Conservation (phyloP, 169 alveolate genomes). For the Plasmodium gaboni region DNA sequence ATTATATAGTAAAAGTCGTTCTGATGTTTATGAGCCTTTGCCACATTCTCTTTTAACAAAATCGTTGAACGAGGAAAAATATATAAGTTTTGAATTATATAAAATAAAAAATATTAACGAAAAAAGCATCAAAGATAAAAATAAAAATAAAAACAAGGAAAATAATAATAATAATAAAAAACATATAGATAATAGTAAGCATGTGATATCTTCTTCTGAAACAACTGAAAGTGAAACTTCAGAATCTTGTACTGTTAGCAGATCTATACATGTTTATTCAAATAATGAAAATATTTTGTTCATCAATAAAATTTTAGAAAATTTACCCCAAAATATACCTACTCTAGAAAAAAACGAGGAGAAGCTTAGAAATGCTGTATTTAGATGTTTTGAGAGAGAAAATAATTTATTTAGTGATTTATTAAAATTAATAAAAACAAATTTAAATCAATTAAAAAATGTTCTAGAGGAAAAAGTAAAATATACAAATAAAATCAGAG, state of each 20-base stretch:
- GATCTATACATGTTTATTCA: slow-evolving; percentile 52
- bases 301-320: slow-evolving; percentile 75
- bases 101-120: background rate
- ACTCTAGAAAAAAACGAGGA: slow-evolving; percentile 85
- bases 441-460: slow-evolving; percentile 71
- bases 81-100: slow-evolving; percentile 5
- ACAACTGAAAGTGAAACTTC: slow-evolving; percentile 13
- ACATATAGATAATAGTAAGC: background rate
- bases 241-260: slow-evolving; percentile 24
- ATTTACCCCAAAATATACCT: slow-evolving; percentile 87
- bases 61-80: slow-evolving; percentile 24
- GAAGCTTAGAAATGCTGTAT: slow-evolving; percentile 93
- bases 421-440: slow-evolving; percentile 36
- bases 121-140: slow-evolving; percentile 9
- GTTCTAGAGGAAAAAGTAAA: slow-evolving; percentile 70
- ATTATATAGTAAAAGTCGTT: slow-evolving; percentile 54
- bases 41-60: slow-evolving; percentile 43
- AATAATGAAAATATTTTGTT: slow-evolving; percentile 81
- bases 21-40: slow-evolving; percentile 70
- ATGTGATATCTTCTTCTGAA: slow-evolving; percentile 1
- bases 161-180: background rate
- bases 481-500: slow-evolving; percentile 73
- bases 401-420: slow-evolving; percentile 38
- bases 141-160: background rate
- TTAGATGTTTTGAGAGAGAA: slow-evolving; percentile 95